Percentiles rank a stretch among this genome's conserved stretches.
These are phyloP conservation scores for thale cress (Arabidopsis thaliana) DNA, from an alignment of 345 rosid species.

Conservation along the genomic window TAIR10.1 NC_003070.9:19738001-19738500, in stretches of 20 bases:
- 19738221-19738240: slow-evolving; percentile 25
- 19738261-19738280: slow-evolving; percentile 50
- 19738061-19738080: slow-evolving; percentile 89
- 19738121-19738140: slow-evolving; percentile 76
- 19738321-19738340: slow-evolving; percentile 96
- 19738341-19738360: slow-evolving; percentile 99
- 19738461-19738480: slow-evolving; percentile 10
- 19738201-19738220: background rate
- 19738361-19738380: slow-evolving; percentile 99
- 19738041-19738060: slow-evolving; percentile 85
- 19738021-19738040: slow-evolving; percentile 70
- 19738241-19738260: slow-evolving; percentile 74
- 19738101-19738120: slow-evolving; percentile 83
- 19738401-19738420: slow-evolving; percentile 64
- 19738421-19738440: background rate
- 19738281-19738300: slow-evolving; percentile 68
- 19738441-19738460: background rate
- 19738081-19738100: slow-evolving; percentile 76
- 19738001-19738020: slow-evolving; percentile 13
- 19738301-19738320: slow-evolving; percentile 87
- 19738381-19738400: slow-evolving; percentile 94
- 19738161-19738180: slow-evolving; percentile 50
- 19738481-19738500: slow-evolving; percentile 89
- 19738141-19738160: slow-evolving; percentile 84
- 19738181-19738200: slow-evolving; percentile 5